Evolutionary conservation across 2,329 filamentous ascomycete species (phyloP), one percentile per base, ranked within the genome.

Genomic region (Aspergillus sp.): DNA sequence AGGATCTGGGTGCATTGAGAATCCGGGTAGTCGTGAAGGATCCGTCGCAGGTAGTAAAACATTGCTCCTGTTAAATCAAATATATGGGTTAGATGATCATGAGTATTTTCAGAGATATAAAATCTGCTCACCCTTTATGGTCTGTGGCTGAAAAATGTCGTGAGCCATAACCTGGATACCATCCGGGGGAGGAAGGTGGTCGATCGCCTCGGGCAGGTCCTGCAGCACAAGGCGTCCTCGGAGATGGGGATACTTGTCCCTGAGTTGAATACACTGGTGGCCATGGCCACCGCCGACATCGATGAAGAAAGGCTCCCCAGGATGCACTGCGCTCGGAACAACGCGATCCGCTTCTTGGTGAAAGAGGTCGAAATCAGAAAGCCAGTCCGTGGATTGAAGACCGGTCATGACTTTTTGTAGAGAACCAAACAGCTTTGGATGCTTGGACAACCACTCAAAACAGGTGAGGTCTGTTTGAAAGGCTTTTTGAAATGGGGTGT

Each of bases 251-350:
- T 70, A 73, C 21, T 66, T 69, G 17, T 66, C 61, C 42, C 67
- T 71, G 7, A 81, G 66, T 4, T 67, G 62, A 4, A 66, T 65
- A n/a, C 71, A 71, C 50, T 78, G 75, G n/a, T 80, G 75, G 0
- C 79, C 79, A 8, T 70, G 67, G 1, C 73, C 75, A 41, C 79
- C 77, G 8, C 77, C 78, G 10, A 81, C 68, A 60, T 81, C 77
- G 2, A 81, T 77, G 49, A 79, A 70, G 27, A 80, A 62, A 5
- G 66, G 61, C 41, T 60, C 3, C 6, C 32, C 32, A 36, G 0
- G 11, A 36, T 36, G 32, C 32, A 36, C 11, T 36, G 8, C 1
- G 10, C 3, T 30, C 11, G 1, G 11, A 36, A 2, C 32, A 36
- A 13, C 11, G 11, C 32, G 32, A 36, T 5, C 10, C 0, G 11